These are phyloP conservation scores for Lentinula boryana DNA, from an alignment of 768 basidiomycete species.

Conservation along the genomic window DNA sequence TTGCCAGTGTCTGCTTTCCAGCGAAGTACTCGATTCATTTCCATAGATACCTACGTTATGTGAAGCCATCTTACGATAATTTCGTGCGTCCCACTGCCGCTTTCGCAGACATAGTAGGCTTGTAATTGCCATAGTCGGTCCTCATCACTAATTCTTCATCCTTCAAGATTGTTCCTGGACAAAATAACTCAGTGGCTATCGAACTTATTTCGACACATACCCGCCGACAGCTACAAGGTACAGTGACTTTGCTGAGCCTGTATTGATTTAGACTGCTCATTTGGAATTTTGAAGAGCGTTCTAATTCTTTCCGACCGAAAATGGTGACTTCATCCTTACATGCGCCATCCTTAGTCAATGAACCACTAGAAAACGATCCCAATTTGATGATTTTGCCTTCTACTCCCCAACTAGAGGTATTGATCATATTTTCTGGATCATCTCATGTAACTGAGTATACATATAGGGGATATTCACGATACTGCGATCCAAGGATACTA, in stretches of 20 bases:
- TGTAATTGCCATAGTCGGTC: constrained; percentile 4
- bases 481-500: constrained; percentile 65
- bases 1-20: constrained; percentile 13
- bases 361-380: constrained; percentile 35
- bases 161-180: constrained; percentile 90
- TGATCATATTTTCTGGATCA: constrained; percentile 5
- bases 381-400: constrained; percentile 66
- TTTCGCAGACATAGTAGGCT: constrained; percentile 80
- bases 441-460: not conserved
- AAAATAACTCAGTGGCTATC: constrained; percentile 84
- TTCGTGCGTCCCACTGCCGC: constrained; percentile 86
- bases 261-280: not conserved
- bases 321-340: not conserved
- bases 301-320: constrained; percentile 46
- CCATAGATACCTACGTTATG: constrained; percentile 81
- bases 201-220: constrained; percentile 92
- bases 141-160: not conserved
- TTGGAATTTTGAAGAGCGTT: constrained; percentile 47
- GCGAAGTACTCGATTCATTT: not conserved
- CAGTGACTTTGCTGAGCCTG: not conserved
- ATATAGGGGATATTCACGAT: constrained; percentile 85
- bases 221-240: constrained; percentile 65
- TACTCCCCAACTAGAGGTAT: constrained; percentile 76
- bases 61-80: constrained; percentile 92
- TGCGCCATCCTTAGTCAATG: constrained; percentile 13